Evolutionary conservation across 495 filamentous ascomycete genomes (phyloP).

Genomic region (Bathelium albidoporum): DNA sequence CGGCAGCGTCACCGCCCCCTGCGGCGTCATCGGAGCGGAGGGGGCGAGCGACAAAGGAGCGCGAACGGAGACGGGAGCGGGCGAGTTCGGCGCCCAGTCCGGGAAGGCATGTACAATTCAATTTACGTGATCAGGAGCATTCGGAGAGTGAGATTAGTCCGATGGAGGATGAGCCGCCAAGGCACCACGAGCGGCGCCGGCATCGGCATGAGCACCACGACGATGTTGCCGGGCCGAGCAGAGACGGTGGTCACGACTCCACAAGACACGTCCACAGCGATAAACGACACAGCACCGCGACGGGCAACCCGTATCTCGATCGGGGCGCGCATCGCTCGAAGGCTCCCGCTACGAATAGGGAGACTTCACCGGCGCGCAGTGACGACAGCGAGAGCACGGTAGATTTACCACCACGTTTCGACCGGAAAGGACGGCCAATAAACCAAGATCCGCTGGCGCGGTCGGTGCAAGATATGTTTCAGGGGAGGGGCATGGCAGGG

Average conservation of each 20-base stretch:
- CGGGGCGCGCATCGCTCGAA: background rate
- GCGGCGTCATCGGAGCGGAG: background rate
- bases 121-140: background rate
- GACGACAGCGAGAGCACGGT: background rate
- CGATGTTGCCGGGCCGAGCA: background rate
- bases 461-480: background rate
- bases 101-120: background rate
- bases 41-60: background rate
- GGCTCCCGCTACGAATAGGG: background rate
- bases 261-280: background rate
- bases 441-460: background rate
- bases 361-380: background rate
- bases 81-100: background rate
- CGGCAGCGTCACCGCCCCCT: no score
- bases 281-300: background rate
- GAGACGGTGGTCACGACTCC: background rate
- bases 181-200: no score
- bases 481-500: background rate
- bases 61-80: background rate
- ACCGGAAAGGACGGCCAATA: slow-evolving; percentile 2
- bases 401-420: slow-evolving; percentile 6
- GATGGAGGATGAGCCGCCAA: background rate
- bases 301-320: background rate
- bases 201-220: background rate
- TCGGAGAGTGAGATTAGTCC: slow-evolving; percentile 1